Base-by-base conservation (phyloP, 2,329 filamentous ascomycete genomes). In the Exophiala dermatitidis region DNA sequence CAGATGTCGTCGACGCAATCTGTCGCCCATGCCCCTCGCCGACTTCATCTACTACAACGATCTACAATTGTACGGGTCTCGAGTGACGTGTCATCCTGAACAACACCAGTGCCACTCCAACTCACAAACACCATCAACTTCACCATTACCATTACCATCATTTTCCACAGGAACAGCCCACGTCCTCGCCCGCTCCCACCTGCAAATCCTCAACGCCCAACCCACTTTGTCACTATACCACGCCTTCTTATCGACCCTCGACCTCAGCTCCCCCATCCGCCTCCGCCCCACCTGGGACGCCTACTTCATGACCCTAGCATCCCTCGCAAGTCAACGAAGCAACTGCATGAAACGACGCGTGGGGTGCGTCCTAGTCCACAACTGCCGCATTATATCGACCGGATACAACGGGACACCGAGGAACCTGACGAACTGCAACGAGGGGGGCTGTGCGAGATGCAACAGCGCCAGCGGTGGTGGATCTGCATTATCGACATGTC, bases 301-400 rank as follows among this genome's bases (percentile, higher is more conserved):
- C 64, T 98, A 98, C 74, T 98, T 98, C 68, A 98, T 98, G 93
- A 83, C 88, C 38, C 77, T 98, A n/a, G 90, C 93, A 3, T 89
- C 87, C 33, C 81, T 98, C 45, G 93, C 93, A 5, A 88, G 91
- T 0, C 86, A 89, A 62, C 81, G 93, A 60, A 89, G 85, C 66
- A 98, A 98, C 71, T 98, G 93, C 75, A 98, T 98, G 93, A 96
- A 97, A 73, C 81, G 93, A 31, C 83, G 91, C 60, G 93, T 98
- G 1, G 93, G 93, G 5, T 96, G 90, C 71, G 93, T 97, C 4
- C 78, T 98, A 6, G 90, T 97, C 33, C 79, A 85, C 59, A 85
- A 90, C 66, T 44, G 37, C 41, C 82, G 90, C 62, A 93, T 98
- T 59, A 88, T 97, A 62, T 89, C 85, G 66, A 98, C 93, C 0